Percentiles rank a stretch among this genome's conserved stretches.
phyloP scores from a whole-genome alignment of 2,329 filamentous ascomycete genomes.

The Periconia macrospinosa region DNA sequence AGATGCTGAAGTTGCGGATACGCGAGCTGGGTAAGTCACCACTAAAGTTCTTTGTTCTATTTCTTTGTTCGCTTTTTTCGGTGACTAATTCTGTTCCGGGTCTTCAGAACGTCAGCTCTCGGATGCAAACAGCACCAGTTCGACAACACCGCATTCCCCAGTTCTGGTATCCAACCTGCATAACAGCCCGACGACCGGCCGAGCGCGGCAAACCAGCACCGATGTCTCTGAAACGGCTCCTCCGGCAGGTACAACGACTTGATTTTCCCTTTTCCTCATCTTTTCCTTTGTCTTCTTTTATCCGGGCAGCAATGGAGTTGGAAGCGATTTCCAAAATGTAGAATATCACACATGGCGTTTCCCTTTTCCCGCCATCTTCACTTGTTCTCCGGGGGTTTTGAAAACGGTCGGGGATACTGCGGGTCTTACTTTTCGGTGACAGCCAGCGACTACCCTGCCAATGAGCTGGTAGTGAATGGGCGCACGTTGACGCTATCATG shows the following conservation, averaged over 20 bases:
- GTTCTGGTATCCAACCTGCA: conserved; percentile 28
- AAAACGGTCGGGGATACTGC: not conserved
- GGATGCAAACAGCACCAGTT: conserved; percentile 33
- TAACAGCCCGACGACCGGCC: conserved; percentile 21
- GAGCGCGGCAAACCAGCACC: not conserved
- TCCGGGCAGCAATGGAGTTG: not conserved
- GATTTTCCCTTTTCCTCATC: not conserved
- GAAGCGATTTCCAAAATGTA: not conserved
- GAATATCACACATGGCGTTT: not conserved
- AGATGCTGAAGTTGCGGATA: conserved; percentile 77
- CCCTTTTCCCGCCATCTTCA: not conserved
- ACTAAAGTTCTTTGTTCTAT: not conserved
- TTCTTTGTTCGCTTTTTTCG: not conserved
- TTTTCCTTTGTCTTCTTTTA: not conserved
- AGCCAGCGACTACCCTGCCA: no score
- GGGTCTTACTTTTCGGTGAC: no score
- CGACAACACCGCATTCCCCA: conserved; percentile 33
- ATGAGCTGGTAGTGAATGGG: no score
- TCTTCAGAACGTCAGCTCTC: conserved; percentile 38
- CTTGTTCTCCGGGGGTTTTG: not conserved
- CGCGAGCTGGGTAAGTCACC: conserved; percentile 64
- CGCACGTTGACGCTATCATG: no score
- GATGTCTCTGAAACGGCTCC: not conserved
- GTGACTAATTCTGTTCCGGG: conserved; percentile 10
- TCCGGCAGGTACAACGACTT: not conserved